Evolutionary conservation across 1,284 basidiomycete species (phyloP), one percentile per base, ranked within the genome.

Genomic region (Sporisorium scitamineum): DNA sequence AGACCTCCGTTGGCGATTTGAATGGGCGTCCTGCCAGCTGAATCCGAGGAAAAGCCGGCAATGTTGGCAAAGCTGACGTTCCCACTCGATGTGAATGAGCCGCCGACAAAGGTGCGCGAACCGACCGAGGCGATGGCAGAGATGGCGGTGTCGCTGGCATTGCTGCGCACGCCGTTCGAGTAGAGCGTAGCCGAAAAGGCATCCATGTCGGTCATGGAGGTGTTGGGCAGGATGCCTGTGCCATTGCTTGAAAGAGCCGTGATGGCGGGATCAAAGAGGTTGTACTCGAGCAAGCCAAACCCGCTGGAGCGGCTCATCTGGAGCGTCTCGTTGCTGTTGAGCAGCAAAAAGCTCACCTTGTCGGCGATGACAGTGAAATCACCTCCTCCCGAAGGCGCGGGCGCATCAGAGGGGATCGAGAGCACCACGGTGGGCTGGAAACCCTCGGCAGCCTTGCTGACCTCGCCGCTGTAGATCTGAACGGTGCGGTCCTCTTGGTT

Each of bases 391-490:
- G 90, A 88, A 0, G 91, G 90, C 0, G 91, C 89, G 5, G 92
- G 64, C 16, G 78, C 76, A 45, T 83, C 78, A 26, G 58, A 26
- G 2, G 80, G 79, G 48, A 83, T 78, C 20, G 79, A 78, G 22
- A 83, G 62, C 32, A 74, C 56, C 20, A 83, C 72, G 7, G 68
- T 72, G 16, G 81, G 78, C 54, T 64, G 57, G 60, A 80, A 83
- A 45, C 60, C 54, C 26, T 53, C 27, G 16, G 45, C 69, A 10
- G 69, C 66, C 50, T 73, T 92, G 29, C 92, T 88, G 42, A 97
- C 89, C 13, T 91, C 90, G 16, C 95, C 95, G 61, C 88, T 90
- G 86, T 96, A 99, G 60, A 99, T 88, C 13, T 89, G 86, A 2
- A 89, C 86, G 9, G 87, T 85, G 13, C 87, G 87, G 83, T 97